Evolutionary conservation across 768 basidiomycete species (phyloP).

Genomic region (Leccinum rimulosum): DNA sequence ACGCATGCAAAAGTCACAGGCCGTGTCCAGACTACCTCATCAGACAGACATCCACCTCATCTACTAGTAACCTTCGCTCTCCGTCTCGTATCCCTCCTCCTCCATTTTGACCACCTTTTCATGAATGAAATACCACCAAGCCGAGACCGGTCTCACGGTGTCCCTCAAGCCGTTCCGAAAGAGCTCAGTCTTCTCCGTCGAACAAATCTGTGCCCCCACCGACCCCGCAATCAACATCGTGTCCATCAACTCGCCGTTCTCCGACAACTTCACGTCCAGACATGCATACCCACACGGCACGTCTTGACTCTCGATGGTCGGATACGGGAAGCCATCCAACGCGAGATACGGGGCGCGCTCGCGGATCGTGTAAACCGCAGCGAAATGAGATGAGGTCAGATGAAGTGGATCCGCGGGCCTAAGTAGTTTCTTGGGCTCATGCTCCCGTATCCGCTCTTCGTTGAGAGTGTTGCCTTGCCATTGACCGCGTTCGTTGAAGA

Average conservation of each 20-base stretch:
- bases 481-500: constrained; percentile 29
- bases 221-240: constrained; percentile 31
- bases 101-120: not conserved
- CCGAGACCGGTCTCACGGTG: constrained; percentile 30
- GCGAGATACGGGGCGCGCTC: constrained; percentile 20
- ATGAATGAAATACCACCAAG: constrained; percentile 33
- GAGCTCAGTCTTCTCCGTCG: constrained; percentile 28
- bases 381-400: constrained; percentile 25
- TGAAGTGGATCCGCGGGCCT: constrained; percentile 28
- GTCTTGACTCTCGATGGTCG: constrained; percentile 26
- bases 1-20: not conserved
- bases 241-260: constrained; percentile 25
- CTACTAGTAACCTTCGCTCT: not conserved
- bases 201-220: constrained; percentile 30
- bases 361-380: constrained; percentile 25
- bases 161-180: constrained; percentile 32
- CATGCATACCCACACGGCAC: constrained; percentile 31
- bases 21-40: not conserved
- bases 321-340: constrained; percentile 30
- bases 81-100: not conserved
- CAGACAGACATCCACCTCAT: not conserved
- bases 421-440: constrained; percentile 32
- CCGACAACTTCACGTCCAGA: constrained; percentile 29
- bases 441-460: constrained; percentile 27
- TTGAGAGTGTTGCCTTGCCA: constrained; percentile 33